A percentile compares a stretch with the other conserved stretches of the same genome.
These are phyloP conservation scores for Ecytonucleospora hepatopenaei DNA, from an alignment of 371 early-diverging fungal genomes.

Conservation along the genomic window DNA sequence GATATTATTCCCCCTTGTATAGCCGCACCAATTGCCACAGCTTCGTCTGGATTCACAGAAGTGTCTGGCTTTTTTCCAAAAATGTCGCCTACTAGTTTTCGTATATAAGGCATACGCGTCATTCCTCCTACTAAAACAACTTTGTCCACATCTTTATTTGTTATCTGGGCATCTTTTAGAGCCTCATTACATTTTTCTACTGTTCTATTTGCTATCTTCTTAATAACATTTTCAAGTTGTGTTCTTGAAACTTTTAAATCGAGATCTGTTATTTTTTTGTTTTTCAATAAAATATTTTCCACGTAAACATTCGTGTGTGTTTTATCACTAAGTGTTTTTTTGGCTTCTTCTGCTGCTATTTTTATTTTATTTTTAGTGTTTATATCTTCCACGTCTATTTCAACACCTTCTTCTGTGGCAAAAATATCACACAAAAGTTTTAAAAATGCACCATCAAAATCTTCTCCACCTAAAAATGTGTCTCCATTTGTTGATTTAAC, in stretches of 20 bases:
- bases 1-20: constrained; percentile 90
- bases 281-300: constrained; percentile 79
- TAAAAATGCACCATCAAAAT: constrained; percentile 79
- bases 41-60: constrained; percentile 93
- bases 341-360: constrained; percentile 89
- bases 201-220: constrained; percentile 72
- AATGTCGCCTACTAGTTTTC: constrained; percentile 71
- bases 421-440: constrained; percentile 64
- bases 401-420: constrained; percentile 66
- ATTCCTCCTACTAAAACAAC: constrained; percentile 97
- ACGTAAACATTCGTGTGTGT: constrained; percentile 65
- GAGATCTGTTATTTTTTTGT: no score
- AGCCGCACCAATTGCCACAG: constrained; percentile 94
- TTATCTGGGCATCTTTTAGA: constrained; percentile 77
- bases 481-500: constrained; percentile 67
- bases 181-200: constrained; percentile 83
- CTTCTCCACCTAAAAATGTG: constrained; percentile 89
- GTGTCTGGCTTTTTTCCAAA: constrained; percentile 79
- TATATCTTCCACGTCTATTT: constrained; percentile 31
- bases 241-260: constrained; percentile 73
- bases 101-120: constrained; percentile 90
- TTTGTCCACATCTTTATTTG: constrained; percentile 69
- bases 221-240: constrained; percentile 72
- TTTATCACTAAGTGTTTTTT: constrained; percentile 79
- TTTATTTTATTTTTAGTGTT: constrained; percentile 76